Percentiles rank a stretch among this genome's conserved stretches.
These are phyloP conservation scores for Agaricus sinodeliciosus DNA, from an alignment of 768 basidiomycete species.

Conservation along the genomic window DNA sequence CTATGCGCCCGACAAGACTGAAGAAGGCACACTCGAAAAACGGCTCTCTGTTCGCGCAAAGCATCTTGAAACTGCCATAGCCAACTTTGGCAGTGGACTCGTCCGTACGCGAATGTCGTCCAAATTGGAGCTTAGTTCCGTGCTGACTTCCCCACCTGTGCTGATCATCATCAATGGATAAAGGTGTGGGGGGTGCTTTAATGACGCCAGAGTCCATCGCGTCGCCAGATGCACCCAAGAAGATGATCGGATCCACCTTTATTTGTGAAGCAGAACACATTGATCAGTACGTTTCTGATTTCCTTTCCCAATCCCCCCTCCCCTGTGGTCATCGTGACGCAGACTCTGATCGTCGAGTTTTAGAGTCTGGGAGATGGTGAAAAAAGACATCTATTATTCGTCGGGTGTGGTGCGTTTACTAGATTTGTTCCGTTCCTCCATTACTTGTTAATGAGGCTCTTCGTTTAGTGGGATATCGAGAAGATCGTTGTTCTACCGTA, in stretches of 20 bases:
- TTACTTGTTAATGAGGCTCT: background rate
- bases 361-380: slow-evolving; percentile 32
- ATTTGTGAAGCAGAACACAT: slow-evolving; percentile 48
- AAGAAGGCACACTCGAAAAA: slow-evolving; percentile 48
- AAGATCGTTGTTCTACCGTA: slow-evolving; percentile 45
- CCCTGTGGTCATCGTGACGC: background rate
- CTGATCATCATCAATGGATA: background rate
- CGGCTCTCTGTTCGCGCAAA: slow-evolving; percentile 47
- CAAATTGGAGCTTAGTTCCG: background rate
- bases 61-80: slow-evolving; percentile 44
- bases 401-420: slow-evolving; percentile 30
- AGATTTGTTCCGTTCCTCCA: background rate
- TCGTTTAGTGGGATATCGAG: slow-evolving; percentile 49
- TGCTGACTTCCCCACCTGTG: background rate
- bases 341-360: background rate
- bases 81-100: slow-evolving; percentile 33
- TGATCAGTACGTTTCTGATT: slow-evolving; percentile 31
- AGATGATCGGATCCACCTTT: slow-evolving; percentile 55
- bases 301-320: slow-evolving; percentile 4
- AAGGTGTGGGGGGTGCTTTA: slow-evolving; percentile 54
- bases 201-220: slow-evolving; percentile 52
- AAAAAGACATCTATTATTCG: slow-evolving; percentile 36
- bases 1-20: slow-evolving; percentile 61
- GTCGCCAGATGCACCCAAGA: slow-evolving; percentile 38
- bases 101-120: slow-evolving; percentile 36